These are phyloP conservation scores for Magnusiomyces ingens DNA, from an alignment of 1,139 yeast species.

Conservation along the genomic window DNA sequence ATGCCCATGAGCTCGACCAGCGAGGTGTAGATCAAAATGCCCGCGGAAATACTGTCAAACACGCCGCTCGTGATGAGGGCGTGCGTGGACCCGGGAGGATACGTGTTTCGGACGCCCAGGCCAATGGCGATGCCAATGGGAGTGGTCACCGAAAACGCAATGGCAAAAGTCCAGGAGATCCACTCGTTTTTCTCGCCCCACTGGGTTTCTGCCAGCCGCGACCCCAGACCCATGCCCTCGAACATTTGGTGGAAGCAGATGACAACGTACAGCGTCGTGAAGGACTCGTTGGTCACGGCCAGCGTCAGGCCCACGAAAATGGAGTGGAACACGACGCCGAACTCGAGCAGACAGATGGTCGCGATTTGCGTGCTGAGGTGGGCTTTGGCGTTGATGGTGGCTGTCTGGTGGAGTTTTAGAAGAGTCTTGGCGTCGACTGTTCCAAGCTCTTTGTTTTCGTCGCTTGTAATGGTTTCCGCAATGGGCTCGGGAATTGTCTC, in stretches of 20 bases:
- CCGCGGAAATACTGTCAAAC: conserved; percentile 78
- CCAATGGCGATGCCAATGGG: conserved; percentile 86
- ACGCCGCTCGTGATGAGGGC: conserved; percentile 69
- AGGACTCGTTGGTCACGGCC: conserved; percentile 69
- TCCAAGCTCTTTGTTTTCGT: not conserved
- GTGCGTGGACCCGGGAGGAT: conserved; percentile 49
- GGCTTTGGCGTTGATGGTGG: not conserved
- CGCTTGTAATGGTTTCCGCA: not conserved
- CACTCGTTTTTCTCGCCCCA: conserved; percentile 49
- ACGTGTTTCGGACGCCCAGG: conserved; percentile 66
- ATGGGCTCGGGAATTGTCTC: not conserved
- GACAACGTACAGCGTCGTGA: conserved; percentile 68
- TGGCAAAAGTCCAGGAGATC: conserved; percentile 55
- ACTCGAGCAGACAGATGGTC: conserved; percentile 60
- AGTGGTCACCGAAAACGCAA: conserved; percentile 61
- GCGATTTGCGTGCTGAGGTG: conserved; percentile 31
- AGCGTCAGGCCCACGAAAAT: conserved; percentile 70
- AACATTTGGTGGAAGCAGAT: conserved; percentile 85
- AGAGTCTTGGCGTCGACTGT: not conserved
- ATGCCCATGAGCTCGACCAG: conserved; percentile 86
- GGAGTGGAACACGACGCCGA: conserved; percentile 76
- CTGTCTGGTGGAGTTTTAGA: conserved; percentile 2
- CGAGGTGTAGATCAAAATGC: conserved; percentile 82
- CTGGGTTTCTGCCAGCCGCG: conserved; percentile 66
- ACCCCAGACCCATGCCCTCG: conserved; percentile 89